These are phyloP conservation scores for Phytophthora fragariaefolia DNA, from an alignment of 352 stramenopile genomes.

Conservation along the genomic window DNA sequence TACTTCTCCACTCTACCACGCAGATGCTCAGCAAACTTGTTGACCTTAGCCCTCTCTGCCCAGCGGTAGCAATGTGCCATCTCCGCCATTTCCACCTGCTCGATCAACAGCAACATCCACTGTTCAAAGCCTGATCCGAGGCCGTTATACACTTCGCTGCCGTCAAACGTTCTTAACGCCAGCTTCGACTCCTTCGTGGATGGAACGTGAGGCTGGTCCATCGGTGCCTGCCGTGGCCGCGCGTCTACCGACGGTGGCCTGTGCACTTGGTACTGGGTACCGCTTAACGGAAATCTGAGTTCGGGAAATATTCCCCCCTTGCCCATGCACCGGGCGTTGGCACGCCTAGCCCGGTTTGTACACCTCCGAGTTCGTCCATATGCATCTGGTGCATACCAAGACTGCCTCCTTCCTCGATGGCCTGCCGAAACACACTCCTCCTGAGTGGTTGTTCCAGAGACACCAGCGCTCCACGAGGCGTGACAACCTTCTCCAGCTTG, in stretches of 20 bases:
- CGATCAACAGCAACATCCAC: conserved; percentile 12
- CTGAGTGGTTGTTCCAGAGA: not conserved
- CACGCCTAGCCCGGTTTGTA: not conserved
- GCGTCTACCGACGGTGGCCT: not conserved
- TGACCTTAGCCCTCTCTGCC: conserved; percentile 5
- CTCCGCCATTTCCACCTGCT: conserved; percentile 14
- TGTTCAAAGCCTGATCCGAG: too few species aligned
- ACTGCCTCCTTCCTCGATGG: not conserved
- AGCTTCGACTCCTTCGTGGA: not conserved
- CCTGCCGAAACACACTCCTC: conserved; percentile 8
- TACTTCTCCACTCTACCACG: conserved; percentile 2
- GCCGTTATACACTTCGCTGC: conserved; percentile 1
- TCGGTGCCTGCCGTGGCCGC: not conserved
- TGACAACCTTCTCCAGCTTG: conserved; percentile 6
- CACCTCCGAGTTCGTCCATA: not conserved
- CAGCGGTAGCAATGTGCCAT: not conserved
- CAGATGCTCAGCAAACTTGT: conserved; percentile 12
- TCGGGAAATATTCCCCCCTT: not conserved
- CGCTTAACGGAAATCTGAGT: not conserved
- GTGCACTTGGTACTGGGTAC: conserved; percentile 1
- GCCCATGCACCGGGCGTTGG: conserved; percentile 3
- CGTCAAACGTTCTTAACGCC: not conserved
- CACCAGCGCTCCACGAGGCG: not conserved
- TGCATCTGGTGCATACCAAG: conserved; percentile 3
- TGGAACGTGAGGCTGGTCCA: not conserved